These are phyloP conservation scores for Pseudogymnoascus sp. DNA, from an alignment of 2,329 filamentous ascomycete genomes.

Conservation along the genomic window DNA sequence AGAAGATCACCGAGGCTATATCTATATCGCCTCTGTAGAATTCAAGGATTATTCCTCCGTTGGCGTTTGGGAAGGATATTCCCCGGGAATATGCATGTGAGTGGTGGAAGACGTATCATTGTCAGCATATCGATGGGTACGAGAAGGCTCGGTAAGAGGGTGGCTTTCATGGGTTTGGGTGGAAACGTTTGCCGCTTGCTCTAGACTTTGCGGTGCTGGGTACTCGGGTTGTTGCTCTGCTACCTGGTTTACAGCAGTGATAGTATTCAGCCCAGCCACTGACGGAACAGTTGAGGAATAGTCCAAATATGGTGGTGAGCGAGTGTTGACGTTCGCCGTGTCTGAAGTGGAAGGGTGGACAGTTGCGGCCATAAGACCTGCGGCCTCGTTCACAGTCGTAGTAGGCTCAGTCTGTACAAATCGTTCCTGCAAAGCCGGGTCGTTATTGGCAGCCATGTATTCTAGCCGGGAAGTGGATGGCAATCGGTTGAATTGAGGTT, in stretches of 20 bases:
- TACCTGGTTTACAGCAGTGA: neutral
- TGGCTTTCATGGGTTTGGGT: neutral
- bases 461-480: neutral
- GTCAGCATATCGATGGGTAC: neutral
- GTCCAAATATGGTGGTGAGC: neutral
- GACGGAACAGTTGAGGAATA: neutral
- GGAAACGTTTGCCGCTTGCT: neutral
- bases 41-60: neutral
- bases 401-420: neutral
- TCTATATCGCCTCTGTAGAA: neutral
- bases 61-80: slow-evolving; percentile 5
- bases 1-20: neutral
- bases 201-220: neutral
- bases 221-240: slow-evolving; percentile 3
- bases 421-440: neutral
- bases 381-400: neutral
- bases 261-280: neutral
- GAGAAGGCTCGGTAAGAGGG: neutral
- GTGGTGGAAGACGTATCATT: neutral
- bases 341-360: neutral
- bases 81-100: slow-evolving; percentile 6
- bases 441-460: neutral
- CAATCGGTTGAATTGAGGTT: neutral
- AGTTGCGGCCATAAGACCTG: neutral
- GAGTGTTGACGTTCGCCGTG: neutral